Evolutionary conservation across 805 yeast species (phyloP).

Genomic region (Yamadazyma olivae): DNA sequence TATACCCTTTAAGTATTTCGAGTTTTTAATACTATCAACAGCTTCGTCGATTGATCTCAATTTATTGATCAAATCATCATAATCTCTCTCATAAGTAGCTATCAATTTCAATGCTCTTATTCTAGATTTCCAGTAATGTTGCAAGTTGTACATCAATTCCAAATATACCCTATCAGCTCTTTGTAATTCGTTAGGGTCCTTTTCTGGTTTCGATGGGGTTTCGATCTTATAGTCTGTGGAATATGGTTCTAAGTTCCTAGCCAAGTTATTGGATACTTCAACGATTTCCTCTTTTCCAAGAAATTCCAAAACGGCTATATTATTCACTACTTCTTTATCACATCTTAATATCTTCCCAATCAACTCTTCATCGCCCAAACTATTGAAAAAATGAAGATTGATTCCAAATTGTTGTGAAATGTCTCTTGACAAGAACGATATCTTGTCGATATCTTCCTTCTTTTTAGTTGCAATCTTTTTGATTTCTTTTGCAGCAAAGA

Average conservation of each 20-base stretch:
- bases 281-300: slow-evolving; percentile 63
- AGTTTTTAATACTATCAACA: slow-evolving; percentile 48
- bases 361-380: slow-evolving; percentile 51
- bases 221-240: slow-evolving; percentile 45
- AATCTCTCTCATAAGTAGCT: slow-evolving; percentile 61
- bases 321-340: slow-evolving; percentile 51
- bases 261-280: slow-evolving; percentile 54
- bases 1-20: slow-evolving; percentile 53
- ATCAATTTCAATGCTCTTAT: slow-evolving; percentile 55
- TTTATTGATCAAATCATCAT: slow-evolving; percentile 55
- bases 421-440: slow-evolving; percentile 64
- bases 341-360: slow-evolving; percentile 56
- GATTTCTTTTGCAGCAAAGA: slow-evolving; percentile 57
- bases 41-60: slow-evolving; percentile 59
- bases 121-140: slow-evolving; percentile 70
- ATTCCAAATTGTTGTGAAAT: slow-evolving; percentile 78
- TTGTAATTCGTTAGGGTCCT: slow-evolving; percentile 55
- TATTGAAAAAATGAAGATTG: slow-evolving; percentile 63
- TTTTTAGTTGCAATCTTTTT: slow-evolving; percentile 41
- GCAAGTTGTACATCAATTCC: slow-evolving; percentile 64
- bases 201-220: slow-evolving; percentile 39
- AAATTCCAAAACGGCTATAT: slow-evolving; percentile 63
- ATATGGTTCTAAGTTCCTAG: slow-evolving; percentile 62
- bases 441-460: slow-evolving; percentile 43
- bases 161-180: slow-evolving; percentile 69